Base-by-base conservation (phyloP, 176 grass and related monocot genomes). In the Canna indica region DNA sequence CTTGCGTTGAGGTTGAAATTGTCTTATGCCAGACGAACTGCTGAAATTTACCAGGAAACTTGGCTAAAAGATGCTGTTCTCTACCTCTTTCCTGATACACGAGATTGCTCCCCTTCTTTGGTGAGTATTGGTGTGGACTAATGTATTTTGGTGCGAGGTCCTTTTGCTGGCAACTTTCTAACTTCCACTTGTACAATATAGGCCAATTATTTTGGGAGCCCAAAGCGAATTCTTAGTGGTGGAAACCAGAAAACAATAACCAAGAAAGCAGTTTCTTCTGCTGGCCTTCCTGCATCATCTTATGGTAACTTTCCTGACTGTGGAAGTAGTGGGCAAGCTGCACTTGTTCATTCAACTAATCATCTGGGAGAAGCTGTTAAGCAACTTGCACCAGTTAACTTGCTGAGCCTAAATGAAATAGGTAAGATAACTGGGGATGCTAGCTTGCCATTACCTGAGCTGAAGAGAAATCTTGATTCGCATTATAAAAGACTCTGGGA, bases 361-460 rank as follows among this genome's bases (percentile, higher is more conserved):
- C 80, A 90, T 83, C 79, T 93, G 61, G 89, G 89, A 18, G 94
- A 90, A 81, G 89, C 86, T 79, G 88, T 99, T 65, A 99, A 87
- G 73, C 94, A 99, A 84, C 94, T 99, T 69, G 72, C 94, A 68
- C 86, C 94, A 7, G 72, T 72, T 66, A 88, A 75, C 35, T 69
- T 97, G 64, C 88, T 79, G 33, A 74, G 73, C 42, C 83, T 84
- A 75, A 80, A 64, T 38, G 68, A 83, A 39, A 62, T 77, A 33
- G 76, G 78, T 61, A 82, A 50, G 72, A 69, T 70, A 78, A 77
- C 36, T 47, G 81, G 79, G 68, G 69, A 63, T 61, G 73, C 63
- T 39, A 72, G 64, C 42, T 75, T 75, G 41, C 73, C 78, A 67
- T 78, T 81, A 71, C 72, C 85, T 86, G 81, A 84, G 31, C 81